Conservation (phyloP, 2,329 filamentous ascomycete genomes). For the Drechslerella dactyloides region DNA sequence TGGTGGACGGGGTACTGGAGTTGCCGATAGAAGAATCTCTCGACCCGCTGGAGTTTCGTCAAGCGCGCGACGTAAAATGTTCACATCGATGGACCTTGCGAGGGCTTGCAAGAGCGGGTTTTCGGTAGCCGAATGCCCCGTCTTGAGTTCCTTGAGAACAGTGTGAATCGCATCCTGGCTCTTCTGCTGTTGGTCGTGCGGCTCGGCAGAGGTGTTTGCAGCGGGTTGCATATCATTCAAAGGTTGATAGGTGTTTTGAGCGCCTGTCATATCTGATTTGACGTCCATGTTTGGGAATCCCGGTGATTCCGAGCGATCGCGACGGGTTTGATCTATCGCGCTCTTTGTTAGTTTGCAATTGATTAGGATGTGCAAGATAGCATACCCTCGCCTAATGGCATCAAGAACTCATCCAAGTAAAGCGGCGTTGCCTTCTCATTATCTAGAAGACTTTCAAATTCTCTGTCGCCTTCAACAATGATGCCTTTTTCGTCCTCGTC, state of each 20-base stretch:
- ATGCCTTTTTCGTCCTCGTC: constrained; percentile 39
- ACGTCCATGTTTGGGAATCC: constrained; percentile 27
- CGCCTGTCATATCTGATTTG: constrained; percentile 28
- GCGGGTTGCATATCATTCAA: constrained; percentile 24
- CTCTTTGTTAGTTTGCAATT: not conserved
- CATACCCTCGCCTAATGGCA: constrained; percentile 40
- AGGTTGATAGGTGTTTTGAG: constrained; percentile 29
- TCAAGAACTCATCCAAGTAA: constrained; percentile 46
- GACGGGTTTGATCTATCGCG: constrained; percentile 19
- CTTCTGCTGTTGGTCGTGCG: constrained; percentile 36
- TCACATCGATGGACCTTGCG: constrained; percentile 34
- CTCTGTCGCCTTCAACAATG: constrained; percentile 33
- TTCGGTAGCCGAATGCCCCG: constrained; percentile 23
- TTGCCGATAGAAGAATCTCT: constrained; percentile 37
- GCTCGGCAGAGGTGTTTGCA: constrained; percentile 3
- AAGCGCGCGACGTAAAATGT: constrained; percentile 38
- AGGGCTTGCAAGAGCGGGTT: constrained; percentile 34
- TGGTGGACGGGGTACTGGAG: constrained; percentile 31
- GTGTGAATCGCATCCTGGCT: constrained; percentile 44
- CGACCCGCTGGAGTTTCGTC: constrained; percentile 44
- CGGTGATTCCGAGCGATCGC: constrained; percentile 32
- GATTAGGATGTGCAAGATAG: not conserved
- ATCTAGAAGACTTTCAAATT: constrained; percentile 39
- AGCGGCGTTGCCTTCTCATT: constrained; percentile 32
- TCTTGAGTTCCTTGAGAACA: constrained; percentile 44